Evolutionary conservation across 306 rosid genomes (phyloP).

Genomic region (Vigna hirtella): DNA sequence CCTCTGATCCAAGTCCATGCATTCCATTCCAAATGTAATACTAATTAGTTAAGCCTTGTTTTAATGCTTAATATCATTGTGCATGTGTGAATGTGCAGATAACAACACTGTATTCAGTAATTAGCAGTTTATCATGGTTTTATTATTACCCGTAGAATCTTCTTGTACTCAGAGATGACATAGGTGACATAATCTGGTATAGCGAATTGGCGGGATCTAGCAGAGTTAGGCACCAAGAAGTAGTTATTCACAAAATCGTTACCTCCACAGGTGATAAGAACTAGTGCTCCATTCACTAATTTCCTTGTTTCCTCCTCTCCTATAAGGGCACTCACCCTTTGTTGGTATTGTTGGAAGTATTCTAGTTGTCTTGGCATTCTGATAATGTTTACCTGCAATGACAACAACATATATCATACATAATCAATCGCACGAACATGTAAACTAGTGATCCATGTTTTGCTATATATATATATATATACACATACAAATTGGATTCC

Average conservation of each 20-base stretch:
- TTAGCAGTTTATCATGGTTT: neutral
- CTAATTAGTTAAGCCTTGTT: no score
- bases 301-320: slow-evolving; percentile 40
- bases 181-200: slow-evolving; percentile 57
- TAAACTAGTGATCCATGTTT: neutral
- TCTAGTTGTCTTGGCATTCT: slow-evolving; percentile 54
- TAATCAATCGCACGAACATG: neutral
- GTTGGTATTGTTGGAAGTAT: slow-evolving; percentile 59
- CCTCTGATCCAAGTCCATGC: slow-evolving; percentile 40
- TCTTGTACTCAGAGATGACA: slow-evolving; percentile 58
- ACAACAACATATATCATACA: neutral
- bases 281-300: slow-evolving; percentile 53
- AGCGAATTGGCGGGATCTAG: slow-evolving; percentile 58
- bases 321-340: slow-evolving; percentile 47
- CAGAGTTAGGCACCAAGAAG: slow-evolving; percentile 53
- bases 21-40: no score
- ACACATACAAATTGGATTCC: slow-evolving; percentile 65
- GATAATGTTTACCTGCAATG: slow-evolving; percentile 55
- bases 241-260: slow-evolving; percentile 73
- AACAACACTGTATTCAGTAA: neutral
- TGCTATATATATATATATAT: neutral
- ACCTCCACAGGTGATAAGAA: slow-evolving; percentile 60
- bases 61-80: no score
- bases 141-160: slow-evolving; percentile 50
- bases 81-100: no score